Conservation (phyloP, 2,329 filamentous ascomycete species). For the Chlorencoelia australis region DNA sequence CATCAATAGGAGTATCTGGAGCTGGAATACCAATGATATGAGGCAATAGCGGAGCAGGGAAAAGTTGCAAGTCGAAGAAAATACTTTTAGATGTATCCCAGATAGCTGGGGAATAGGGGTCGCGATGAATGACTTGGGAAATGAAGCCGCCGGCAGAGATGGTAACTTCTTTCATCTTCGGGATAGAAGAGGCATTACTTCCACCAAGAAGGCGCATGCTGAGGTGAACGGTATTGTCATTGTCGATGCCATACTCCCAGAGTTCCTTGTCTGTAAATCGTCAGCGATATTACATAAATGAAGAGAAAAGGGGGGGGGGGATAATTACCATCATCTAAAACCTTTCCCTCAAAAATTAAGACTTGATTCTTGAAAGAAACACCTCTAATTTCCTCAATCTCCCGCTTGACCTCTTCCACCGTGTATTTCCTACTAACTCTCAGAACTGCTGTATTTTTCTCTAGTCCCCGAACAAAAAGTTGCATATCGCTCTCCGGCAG, state of each 20-base stretch:
- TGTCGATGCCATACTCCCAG: not conserved
- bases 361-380: not conserved
- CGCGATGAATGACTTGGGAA: conserved; percentile 2
- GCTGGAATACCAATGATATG: not conserved
- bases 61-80: conserved; percentile 2
- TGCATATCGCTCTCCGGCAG: not conserved
- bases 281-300: not conserved
- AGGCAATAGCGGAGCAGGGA: not conserved
- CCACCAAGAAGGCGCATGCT: not conserved
- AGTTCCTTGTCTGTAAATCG: not conserved
- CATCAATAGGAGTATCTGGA: not conserved
- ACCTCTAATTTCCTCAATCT: not conserved
- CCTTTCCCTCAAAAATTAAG: not conserved
- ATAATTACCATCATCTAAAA: not conserved
- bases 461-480: not conserved
- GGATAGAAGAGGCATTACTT: not conserved
- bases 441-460: not conserved
- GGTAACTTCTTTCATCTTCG: not conserved
- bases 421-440: not conserved
- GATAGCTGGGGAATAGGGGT: not conserved
- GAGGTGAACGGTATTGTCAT: not conserved
- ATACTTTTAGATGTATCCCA: not conserved
- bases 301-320: not conserved
- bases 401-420: not conserved
- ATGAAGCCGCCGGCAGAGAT: not conserved